Evolutionary conservation across 202 grass and related monocot genomes (phyloP).

Genomic region (Dendrocalamus latiflorus): DNA sequence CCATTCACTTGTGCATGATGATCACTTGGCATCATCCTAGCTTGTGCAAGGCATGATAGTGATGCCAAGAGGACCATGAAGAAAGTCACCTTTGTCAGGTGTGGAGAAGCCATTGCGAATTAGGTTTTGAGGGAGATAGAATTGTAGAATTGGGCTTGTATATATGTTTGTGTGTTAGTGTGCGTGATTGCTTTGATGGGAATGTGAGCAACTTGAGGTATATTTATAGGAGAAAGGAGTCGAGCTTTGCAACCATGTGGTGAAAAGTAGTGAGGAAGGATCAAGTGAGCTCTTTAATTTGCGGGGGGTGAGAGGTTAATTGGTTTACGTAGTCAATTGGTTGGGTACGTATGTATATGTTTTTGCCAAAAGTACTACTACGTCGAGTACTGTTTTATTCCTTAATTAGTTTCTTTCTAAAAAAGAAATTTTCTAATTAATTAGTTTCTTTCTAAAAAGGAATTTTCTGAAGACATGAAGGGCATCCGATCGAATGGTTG

Average conservation of each 20-base stretch:
- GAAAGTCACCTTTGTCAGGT: not conserved
- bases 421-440: too few species aligned
- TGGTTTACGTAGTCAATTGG: not conserved
- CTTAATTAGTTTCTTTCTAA: not conserved
- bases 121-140: not conserved
- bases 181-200: not conserved
- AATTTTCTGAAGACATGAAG: not conserved
- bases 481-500: too few species aligned
- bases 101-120: constrained; percentile 20
- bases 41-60: not conserved
- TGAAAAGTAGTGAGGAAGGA: constrained; percentile 8
- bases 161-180: not conserved
- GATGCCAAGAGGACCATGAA: constrained; percentile 5
- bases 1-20: not conserved
- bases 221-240: constrained; percentile 24
- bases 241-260: constrained; percentile 2
- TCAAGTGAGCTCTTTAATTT: not conserved
- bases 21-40: constrained; percentile 7
- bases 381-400: not conserved
- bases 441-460: too few species aligned
- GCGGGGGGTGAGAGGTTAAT: not conserved
- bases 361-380: not conserved
- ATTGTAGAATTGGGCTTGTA: too few species aligned
- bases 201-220: constrained; percentile 3
- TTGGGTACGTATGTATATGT: not conserved